These are phyloP conservation scores for Prunus padus DNA, from an alignment of 306 rosid species.

Conservation along the genomic window DNA sequence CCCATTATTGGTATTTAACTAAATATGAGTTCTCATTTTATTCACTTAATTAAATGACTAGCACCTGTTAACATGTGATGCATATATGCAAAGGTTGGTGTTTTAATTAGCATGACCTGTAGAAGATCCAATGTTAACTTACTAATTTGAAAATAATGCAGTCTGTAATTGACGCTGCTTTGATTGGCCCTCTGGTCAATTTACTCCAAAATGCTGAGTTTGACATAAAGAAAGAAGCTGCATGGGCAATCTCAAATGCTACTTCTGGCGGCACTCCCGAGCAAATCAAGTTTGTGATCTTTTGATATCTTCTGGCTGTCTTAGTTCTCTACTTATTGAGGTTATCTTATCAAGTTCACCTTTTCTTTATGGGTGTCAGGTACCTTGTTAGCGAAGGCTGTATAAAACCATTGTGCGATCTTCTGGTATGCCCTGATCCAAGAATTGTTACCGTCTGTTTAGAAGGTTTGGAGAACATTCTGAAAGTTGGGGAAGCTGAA, in stretches of 20 bases:
- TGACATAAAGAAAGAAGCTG: slow-evolving; percentile 93
- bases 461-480: slow-evolving; percentile 85
- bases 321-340: background rate
- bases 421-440: slow-evolving; percentile 90
- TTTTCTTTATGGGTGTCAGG: slow-evolving; percentile 40
- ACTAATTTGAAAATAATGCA: slow-evolving; percentile 24
- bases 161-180: slow-evolving; percentile 79
- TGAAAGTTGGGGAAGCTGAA: slow-evolving; percentile 88
- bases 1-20: background rate
- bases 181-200: slow-evolving; percentile 68
- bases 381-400: slow-evolving; percentile 78
- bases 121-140: background rate
- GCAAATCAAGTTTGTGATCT: slow-evolving; percentile 64
- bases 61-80: background rate
- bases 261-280: slow-evolving; percentile 89
- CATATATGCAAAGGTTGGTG: no score
- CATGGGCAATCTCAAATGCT: slow-evolving; percentile 97
- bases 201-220: slow-evolving; percentile 95
- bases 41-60: background rate
- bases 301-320: background rate
- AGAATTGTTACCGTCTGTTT: slow-evolving; percentile 89
- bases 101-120: background rate
- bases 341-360: background rate
- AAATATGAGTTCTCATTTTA: background rate
- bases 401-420: slow-evolving; percentile 83